Base-by-base conservation (phyloP, 208 protist genomes). In the Leishmania martiniquensis region DNA sequence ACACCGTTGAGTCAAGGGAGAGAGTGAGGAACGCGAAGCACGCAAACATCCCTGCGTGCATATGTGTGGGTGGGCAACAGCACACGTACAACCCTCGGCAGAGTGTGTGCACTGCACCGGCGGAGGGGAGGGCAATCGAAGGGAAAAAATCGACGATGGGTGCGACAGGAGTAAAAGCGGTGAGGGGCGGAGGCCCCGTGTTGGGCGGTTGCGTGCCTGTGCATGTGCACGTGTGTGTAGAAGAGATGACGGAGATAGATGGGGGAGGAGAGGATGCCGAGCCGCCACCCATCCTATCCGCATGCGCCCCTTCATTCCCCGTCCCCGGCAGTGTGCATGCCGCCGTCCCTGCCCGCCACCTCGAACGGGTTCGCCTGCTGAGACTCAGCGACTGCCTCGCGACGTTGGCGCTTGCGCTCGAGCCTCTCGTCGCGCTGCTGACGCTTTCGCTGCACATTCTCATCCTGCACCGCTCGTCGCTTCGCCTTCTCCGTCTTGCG, bases 341-440 rank as follows among this genome's bases (percentile, higher is more conserved):
- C 85, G n/a, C 78, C 77, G n/a, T 85, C 88, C 39, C 73, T 87
- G 15, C 74, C 57, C 2, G 85, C 86, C 42, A 95, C 86, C 80
- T 97, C 92, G 37, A 97, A 89, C 37, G 94, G 91, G 78, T 95
- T 83, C 62, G 84, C 84, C 22, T 79, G 80, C 77, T 97, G 94
- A 44, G 89, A 78, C 75, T 85, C 84, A 72, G 85, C 82, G 3
- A 91, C 89, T 68, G 82, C 79, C 65, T 93, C 91, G 20, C 87
- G 83, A 20, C 92, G 91, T 73, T 89, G 74, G 15, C 87, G 90
- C 81, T 97, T 97, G 39, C 68, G 72, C 75, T 87, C 85, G 12
- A 90, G 66, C 73, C 88, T 88, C 29, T 94, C 92, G 37, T 94
- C 91, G 63, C 73, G 69, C 63, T 67, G 57, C 54, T 80, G 60